Percentiles rank a stretch among this genome's conserved stretches.
phyloP scores from a whole-genome alignment of 495 filamentous ascomycete species.

The Penicillium riverlandense region DNA sequence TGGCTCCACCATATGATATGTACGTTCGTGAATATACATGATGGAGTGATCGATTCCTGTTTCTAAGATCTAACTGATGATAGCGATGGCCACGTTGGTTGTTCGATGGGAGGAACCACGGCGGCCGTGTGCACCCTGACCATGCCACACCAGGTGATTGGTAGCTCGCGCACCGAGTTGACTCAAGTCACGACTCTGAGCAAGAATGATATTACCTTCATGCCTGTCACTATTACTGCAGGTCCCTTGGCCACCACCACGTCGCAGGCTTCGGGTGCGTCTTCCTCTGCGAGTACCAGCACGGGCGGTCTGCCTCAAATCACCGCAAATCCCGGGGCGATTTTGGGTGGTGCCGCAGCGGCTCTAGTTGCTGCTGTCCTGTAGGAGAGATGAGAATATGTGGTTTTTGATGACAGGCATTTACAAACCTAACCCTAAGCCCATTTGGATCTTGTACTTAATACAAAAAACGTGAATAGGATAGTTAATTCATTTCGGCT shows the following conservation, averaged over 20 bases:
- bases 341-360: conserved; percentile 6
- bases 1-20: conserved; percentile 7
- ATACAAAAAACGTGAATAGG: too few relatives aligned
- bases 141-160: conserved; percentile 7
- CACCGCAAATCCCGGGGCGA: conserved; percentile 3
- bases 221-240: conserved; percentile 31
- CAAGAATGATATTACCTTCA: conserved; percentile 6
- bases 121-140: conserved; percentile 28
- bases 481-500: too few relatives aligned
- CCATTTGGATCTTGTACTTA: too few relatives aligned
- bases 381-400: neutral
- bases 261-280: too few relatives aligned
- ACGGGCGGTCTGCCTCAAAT: conserved; percentile 8
- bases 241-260: neutral
- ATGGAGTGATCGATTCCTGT: neutral
- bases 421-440: too few relatives aligned
- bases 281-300: conserved; percentile 1
- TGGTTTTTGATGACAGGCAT: too few relatives aligned
- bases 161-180: conserved; percentile 14
- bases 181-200: conserved; percentile 10
- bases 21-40: conserved; percentile 1
- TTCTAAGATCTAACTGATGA: neutral
- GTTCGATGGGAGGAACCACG: conserved; percentile 26
- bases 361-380: conserved; percentile 7
- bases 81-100: conserved; percentile 23